Evolutionary conservation across 495 filamentous ascomycete species (phyloP), one percentile per base, ranked within the genome.

Genomic region (Trichoderma erinaceum): DNA sequence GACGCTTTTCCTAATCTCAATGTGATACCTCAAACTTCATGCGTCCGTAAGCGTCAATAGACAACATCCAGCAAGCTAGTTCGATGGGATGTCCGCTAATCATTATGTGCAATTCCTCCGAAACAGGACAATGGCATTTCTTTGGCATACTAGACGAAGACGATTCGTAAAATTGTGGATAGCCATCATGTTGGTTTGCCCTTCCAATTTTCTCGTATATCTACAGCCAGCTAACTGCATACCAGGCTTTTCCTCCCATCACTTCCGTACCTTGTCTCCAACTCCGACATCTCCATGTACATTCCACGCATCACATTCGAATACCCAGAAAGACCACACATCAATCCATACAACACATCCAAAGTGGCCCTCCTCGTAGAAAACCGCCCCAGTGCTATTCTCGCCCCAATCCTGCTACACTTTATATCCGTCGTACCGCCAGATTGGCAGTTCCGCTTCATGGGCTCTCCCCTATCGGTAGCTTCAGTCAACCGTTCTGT

Each of bases 361-460:
- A 83, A 83, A 70, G 76, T 84, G 23, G 82, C 82, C 35, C 78
- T 84, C 29, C 76, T 84, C 1, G 79, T 84, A 69, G 82, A 84
- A 67, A 79, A 82, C 74, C 78, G 82, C 6, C 70, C 76, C 0
- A 72, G 76, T 21, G 71, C 80, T 0, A 75, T 78, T 68, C 78
- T 83, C 15, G 78, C 81, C 0, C 81, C 82, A 0, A 69, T 82
- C 6, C 78, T 83, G 70, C 75, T 84, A 0, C 82, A 84, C 71
- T 81, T 84, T 73, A 83, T 82, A 66, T 70, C 77, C 11, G 81
- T 84, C 35, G 81, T 84, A 2, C 82, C 82, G 4, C 77, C 82
- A 18, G 82, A 84, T 72, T 84, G 82, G 82, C 78, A 77, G n/a
- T 83, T 84, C 74, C 75, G 78, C 38, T 84, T 83, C 75, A 81